Evolutionary conservation across 345 rosid species (phyloP).

Genomic region (Camelina hispida): DNA sequence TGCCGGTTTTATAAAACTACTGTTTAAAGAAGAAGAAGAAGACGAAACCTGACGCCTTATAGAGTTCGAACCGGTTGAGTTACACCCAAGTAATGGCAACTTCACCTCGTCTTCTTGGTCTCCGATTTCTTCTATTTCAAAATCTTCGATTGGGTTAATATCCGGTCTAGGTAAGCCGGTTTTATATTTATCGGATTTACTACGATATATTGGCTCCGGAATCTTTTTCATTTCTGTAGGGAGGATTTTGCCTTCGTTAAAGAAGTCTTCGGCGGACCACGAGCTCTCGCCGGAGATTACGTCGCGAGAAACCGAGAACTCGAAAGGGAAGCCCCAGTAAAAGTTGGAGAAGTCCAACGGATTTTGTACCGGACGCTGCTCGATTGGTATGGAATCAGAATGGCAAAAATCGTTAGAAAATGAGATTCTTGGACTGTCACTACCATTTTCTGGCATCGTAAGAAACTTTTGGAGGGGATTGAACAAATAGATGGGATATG

Average conservation of each 20-base stretch:
- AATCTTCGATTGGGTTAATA: neutral
- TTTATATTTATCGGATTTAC: neutral
- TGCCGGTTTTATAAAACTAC: conserved; percentile 56
- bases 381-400: too few species aligned
- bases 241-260: conserved; percentile 54
- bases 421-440: too few species aligned
- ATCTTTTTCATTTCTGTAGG: conserved; percentile 49
- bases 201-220: neutral
- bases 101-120: neutral
- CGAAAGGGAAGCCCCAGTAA: too few species aligned
- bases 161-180: conserved; percentile 17
- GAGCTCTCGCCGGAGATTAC: conserved; percentile 39
- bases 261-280: conserved; percentile 55
- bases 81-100: conserved; percentile 61
- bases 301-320: neutral
- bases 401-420: too few species aligned
- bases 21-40: conserved; percentile 24
- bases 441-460: too few species aligned
- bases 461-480: neutral
- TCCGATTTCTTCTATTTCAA: conserved; percentile 20
- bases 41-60: neutral
- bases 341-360: too few species aligned
- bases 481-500: too few species aligned
- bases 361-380: too few species aligned
- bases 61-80: conserved; percentile 52